Evolutionary conservation across 192 early-diverging fungal genomes (phyloP), one percentile per base, ranked within the genome.

Genomic region (Coemansia sp.): DNA sequence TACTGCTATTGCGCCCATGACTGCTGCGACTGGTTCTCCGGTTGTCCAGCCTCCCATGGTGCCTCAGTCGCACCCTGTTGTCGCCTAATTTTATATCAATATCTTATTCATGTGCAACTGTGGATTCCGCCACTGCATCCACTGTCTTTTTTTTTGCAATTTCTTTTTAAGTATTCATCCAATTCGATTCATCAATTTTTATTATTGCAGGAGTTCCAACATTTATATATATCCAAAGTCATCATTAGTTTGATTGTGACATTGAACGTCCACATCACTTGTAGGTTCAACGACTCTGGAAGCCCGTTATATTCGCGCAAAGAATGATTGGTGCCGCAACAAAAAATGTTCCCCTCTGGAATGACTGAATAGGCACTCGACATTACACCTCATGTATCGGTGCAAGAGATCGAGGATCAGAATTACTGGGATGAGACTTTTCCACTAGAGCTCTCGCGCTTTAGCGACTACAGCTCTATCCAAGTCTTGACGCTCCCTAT

Each of bases 61-160:
- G 31, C 57, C 57, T 18, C 57, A 60, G 57, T 60, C 57, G 31
- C 57, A 60, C 15, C 57, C 57, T 18, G 57, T 60, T n/a, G 57
- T 18, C 31, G 57, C 57, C 2, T 60, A 60, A 18, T 3, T 16
- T 27, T 57, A 13, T 57, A 16, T 33, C 11, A 2, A 13, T 13
- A 12, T 16, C 8, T 27, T 27, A 1, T 10, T 27, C 4, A 57
- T 33, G 54, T 33, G 24, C 29, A 57, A 15, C 29, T 9, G 54
- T 57, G 16, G 43, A 44, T 51, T 36, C 18, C 5, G n/a, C 24
- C 46, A 36, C 34, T 2, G 27, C 43, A 44, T 44, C 40, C 51
- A 52, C 31, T 66, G 47, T 20, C 22, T 38, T 51, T 52, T 34
- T 34, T 36, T 24, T 24, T n/a, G 60, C 31, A 62, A 9, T 22